Evolutionary conservation across 208 protist species (phyloP), one percentile per base, ranked within the genome.

Genomic region (Ichthyophonus hoferi): DNA sequence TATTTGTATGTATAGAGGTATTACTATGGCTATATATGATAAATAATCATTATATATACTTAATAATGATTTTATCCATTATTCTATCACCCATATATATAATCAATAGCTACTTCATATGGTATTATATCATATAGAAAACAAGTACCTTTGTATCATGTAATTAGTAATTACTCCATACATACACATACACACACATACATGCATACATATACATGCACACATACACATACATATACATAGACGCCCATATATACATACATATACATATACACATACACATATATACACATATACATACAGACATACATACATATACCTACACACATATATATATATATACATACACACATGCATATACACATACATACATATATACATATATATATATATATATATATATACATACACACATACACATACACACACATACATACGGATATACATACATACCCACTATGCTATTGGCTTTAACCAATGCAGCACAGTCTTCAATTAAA

Each of bases 401-500:
- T 24, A 67, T 24, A 67, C 50, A 7, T 24, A 67, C 24, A 67
- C 50, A 67, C 50, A 67, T 24, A 67, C 50, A 67, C 50, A 67
- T 67, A 67, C 50, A 67, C 50, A 24, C 50, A 67, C 50, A 67
- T 24, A 67, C 50, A 67, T 67, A 24, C 50, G 24, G 14, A 67
- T 24, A 67, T 24, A 67, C 50, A 67, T 24, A 67, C 50, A 67
- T 24, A 67, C 50, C 7, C 50, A 67, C 50, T 87, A 98, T 98
- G 67, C 95, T 97, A 91, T 99, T 99, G 81, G 93, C 93, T 94
- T 99, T 99, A 17, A 96, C 97, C 0, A 99, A 93, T 93, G 99
- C 98, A 83, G 92, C 95, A 91, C 96, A 98, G 89, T 99, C 98
- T 87, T 98, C 95, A 40, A 99, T 93, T 67, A 99, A 95, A 42